These are phyloP conservation scores for Hypholoma sublateritium DNA, from an alignment of 768 basidiomycete species.

Conservation along the genomic window DNA sequence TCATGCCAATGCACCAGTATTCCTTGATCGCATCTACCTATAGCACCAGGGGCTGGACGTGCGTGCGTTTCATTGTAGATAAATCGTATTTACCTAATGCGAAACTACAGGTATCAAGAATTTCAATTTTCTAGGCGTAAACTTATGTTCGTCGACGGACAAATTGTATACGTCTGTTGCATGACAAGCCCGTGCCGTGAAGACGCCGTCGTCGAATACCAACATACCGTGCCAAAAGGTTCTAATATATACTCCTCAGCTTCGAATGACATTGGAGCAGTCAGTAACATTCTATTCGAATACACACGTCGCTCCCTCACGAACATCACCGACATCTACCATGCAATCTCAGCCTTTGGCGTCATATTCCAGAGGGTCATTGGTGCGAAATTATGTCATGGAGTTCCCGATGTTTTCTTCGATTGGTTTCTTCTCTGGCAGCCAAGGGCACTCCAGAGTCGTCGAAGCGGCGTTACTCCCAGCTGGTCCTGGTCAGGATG, in stretches of 20 bases:
- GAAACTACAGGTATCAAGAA: neutral
- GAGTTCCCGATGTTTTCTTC: conserved; percentile 2
- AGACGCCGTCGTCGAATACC: neutral
- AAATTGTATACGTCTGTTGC: neutral
- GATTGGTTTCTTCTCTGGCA: conserved; percentile 8
- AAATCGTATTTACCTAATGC: too few species aligned
- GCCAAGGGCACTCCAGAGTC: neutral
- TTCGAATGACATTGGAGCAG: neutral
- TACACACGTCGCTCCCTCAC: neutral
- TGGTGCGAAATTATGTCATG: neutral
- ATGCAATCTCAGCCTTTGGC: conserved; percentile 1
- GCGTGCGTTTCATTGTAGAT: neutral
- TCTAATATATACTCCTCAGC: too few species aligned
- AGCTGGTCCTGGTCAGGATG: conserved; percentile 10
- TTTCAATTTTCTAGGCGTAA: neutral
- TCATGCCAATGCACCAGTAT: neutral
- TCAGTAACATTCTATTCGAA: neutral
- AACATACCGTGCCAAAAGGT: neutral
- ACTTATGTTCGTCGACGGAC: neutral
- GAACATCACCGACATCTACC: neutral
- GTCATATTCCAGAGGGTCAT: neutral
- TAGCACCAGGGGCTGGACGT: conserved; percentile 9
- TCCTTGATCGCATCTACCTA: neutral
- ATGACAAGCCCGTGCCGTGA: neutral
- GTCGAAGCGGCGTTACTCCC: neutral